A percentile compares a stretch with the other conserved stretches of the same genome.
phyloP scores from a whole-genome alignment of 768 basidiomycete species.

The Clavulina sp. region DNA sequence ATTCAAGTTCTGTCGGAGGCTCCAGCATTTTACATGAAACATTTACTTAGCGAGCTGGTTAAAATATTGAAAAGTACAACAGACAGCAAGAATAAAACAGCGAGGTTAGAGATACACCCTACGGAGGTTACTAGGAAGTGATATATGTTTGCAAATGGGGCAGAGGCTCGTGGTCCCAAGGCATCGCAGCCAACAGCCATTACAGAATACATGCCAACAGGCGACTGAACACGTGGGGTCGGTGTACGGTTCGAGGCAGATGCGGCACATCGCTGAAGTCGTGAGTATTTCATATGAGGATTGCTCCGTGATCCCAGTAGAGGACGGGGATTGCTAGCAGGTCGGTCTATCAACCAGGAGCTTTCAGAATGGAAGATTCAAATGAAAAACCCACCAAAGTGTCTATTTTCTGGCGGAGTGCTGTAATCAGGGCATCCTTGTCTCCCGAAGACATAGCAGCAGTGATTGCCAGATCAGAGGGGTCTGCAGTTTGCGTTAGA shows the following conservation, averaged over 20 bases:
- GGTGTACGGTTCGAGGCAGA: slow-evolving; percentile 59
- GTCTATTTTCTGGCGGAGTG: slow-evolving; percentile 44
- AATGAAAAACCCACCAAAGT: slow-evolving; percentile 28
- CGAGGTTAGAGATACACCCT: slow-evolving; percentile 55
- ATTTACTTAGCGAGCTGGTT: too few relatives aligned
- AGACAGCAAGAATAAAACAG: too few relatives aligned
- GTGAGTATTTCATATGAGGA: too few relatives aligned
- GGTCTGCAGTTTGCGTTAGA: slow-evolving; percentile 17
- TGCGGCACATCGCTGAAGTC: slow-evolving; percentile 58
- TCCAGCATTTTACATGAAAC: too few relatives aligned
- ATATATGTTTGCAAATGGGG: slow-evolving; percentile 78
- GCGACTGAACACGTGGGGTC: slow-evolving; percentile 70
- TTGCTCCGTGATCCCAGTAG: slow-evolving; percentile 27
- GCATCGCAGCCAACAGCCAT: slow-evolving; percentile 72
- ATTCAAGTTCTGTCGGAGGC: too few relatives aligned
- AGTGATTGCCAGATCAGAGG: slow-evolving; percentile 32
- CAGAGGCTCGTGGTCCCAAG: slow-evolving; percentile 67
- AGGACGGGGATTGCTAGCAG: slow-evolving; percentile 27
- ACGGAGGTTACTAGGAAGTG: slow-evolving; percentile 53
- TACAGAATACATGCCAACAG: slow-evolving; percentile 78
- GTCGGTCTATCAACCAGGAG: slow-evolving; percentile 5
- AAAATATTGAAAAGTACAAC: too few relatives aligned
- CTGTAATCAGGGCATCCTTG: slow-evolving; percentile 29
- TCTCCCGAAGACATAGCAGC: slow-evolving; percentile 33
- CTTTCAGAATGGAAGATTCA: background rate